Conservation (phyloP, 371 early-diverging fungal species). For the Fennellomyces sp. region DNA sequence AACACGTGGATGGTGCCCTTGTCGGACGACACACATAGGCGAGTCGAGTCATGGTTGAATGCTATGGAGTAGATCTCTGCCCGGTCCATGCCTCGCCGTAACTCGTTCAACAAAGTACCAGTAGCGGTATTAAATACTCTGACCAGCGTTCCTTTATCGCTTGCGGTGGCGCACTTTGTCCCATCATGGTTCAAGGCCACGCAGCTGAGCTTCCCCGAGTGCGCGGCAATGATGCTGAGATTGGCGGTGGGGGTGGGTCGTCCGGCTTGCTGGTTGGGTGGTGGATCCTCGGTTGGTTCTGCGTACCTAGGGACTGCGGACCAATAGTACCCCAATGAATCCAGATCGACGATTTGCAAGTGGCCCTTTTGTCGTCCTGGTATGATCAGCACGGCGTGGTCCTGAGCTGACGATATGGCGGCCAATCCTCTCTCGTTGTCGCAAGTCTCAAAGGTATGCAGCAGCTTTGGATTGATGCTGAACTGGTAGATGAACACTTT, state of each 20-base stretch:
- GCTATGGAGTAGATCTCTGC: conserved; percentile 90
- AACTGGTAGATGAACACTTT: conserved; percentile 88
- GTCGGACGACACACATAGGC: conserved; percentile 87
- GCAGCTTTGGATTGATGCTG: conserved; percentile 64
- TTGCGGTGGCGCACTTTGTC: conserved; percentile 79
- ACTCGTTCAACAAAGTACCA: conserved; percentile 79
- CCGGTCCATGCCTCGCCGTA: conserved; percentile 88
- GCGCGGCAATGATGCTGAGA: conserved; percentile 85
- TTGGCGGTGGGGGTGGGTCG: conserved; percentile 45
- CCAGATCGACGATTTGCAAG: conserved; percentile 84
- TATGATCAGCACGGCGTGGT: conserved; percentile 70
- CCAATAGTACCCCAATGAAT: conserved; percentile 50
- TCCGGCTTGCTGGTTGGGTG: conserved; percentile 7
- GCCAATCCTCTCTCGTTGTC: conserved; percentile 82
- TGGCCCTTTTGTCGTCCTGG: conserved; percentile 85
- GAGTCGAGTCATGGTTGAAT: conserved; percentile 78
- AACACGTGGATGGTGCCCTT: conserved; percentile 95
- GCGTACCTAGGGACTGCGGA: conserved; percentile 2
- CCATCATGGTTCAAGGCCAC: conserved; percentile 81
- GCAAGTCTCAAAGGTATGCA: conserved; percentile 85
- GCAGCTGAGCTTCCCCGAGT: conserved; percentile 75
- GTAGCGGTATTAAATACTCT: conserved; percentile 85
- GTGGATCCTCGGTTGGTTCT: neutral
- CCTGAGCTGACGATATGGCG: conserved; percentile 63
- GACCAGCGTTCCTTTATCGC: conserved; percentile 90